A percentile compares a stretch with the other conserved stretches of the same genome.
Evolutionary conservation across 176 grass and related monocot species (phyloP).

Genomic region (Musa itinerans): DNA sequence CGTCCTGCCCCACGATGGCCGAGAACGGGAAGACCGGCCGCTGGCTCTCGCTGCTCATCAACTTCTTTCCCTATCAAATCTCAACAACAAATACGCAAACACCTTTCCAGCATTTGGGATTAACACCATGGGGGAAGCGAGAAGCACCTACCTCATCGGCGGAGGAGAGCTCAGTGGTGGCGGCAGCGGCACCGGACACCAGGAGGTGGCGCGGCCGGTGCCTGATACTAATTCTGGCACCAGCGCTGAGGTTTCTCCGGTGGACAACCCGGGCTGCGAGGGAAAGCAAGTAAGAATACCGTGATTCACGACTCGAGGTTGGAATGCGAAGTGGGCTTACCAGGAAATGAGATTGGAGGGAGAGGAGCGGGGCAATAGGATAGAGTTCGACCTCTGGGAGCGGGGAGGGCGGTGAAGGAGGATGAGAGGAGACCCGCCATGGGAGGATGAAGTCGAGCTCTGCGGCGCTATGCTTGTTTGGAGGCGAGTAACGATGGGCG

Average conservation of each 20-base stretch:
- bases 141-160: conserved; percentile 30
- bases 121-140: background rate
- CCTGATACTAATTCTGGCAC: background rate
- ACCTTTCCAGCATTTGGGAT: background rate
- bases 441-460: background rate
- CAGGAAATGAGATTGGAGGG: background rate
- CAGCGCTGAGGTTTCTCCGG: background rate
- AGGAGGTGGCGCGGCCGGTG: conserved; percentile 34
- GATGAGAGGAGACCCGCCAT: background rate
- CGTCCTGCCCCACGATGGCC: conserved; percentile 95
- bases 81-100: background rate
- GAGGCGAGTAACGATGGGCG: background rate
- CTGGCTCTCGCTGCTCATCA: conserved; percentile 55
- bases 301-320: too few species aligned
- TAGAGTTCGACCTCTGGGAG: too few species aligned
- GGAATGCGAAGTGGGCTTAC: background rate
- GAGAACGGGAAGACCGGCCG: conserved; percentile 87
- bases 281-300: background rate
- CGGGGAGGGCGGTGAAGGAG: background rate
- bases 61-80: conserved; percentile 13
- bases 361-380: background rate
- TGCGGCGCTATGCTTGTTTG: too few species aligned
- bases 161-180: conserved; percentile 29
- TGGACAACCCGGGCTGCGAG: background rate
- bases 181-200: conserved; percentile 56